Evolutionary conservation across 129 eudicot species (phyloP).

Genomic region (Escallonia rubra): DNA sequence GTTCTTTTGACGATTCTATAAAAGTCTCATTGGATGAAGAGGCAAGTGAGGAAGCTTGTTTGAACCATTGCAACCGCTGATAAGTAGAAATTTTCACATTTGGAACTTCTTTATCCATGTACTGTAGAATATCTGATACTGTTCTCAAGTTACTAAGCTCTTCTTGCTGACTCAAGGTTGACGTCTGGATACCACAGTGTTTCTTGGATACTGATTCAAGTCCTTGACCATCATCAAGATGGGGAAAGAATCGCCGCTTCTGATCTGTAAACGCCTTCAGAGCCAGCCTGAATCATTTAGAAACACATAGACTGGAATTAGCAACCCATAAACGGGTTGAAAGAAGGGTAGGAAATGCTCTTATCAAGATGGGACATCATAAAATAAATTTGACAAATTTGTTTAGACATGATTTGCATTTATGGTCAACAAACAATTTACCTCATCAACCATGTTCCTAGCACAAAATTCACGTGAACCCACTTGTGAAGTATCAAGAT

Average conservation of each 20-base stretch:
- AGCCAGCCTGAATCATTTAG: slow-evolving; percentile 56
- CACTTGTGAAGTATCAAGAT: too few relatives aligned
- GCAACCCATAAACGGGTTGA: not conserved
- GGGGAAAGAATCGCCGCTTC: slow-evolving; percentile 77
- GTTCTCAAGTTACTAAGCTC: slow-evolving; percentile 49
- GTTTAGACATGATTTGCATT: too few relatives aligned
- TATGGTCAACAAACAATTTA: too few relatives aligned
- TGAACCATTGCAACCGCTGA: slow-evolving; percentile 74
- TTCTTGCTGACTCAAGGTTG: slow-evolving; percentile 42
- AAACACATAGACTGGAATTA: not conserved
- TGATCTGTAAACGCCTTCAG: slow-evolving; percentile 93
- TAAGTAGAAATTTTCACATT: slow-evolving; percentile 61
- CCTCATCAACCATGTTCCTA: too few relatives aligned
- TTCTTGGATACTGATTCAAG: slow-evolving; percentile 48
- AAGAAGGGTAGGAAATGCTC: not conserved
- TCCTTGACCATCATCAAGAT: slow-evolving; percentile 48
- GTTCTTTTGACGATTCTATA: slow-evolving; percentile 50
- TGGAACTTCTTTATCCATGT: slow-evolving; percentile 62
- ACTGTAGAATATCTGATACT: slow-evolving; percentile 48
- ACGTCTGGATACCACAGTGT: slow-evolving; percentile 42
- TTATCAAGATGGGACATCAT: not conserved
- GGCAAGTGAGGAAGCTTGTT: slow-evolving; percentile 61
- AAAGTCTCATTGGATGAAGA: slow-evolving; percentile 41
- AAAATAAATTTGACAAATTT: too few relatives aligned
- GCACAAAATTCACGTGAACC: too few relatives aligned